Evolutionary conservation across 495 filamentous ascomycete genomes (phyloP), one percentile per base, ranked within the genome.

Genomic region (Podospora pseudocomata): DNA sequence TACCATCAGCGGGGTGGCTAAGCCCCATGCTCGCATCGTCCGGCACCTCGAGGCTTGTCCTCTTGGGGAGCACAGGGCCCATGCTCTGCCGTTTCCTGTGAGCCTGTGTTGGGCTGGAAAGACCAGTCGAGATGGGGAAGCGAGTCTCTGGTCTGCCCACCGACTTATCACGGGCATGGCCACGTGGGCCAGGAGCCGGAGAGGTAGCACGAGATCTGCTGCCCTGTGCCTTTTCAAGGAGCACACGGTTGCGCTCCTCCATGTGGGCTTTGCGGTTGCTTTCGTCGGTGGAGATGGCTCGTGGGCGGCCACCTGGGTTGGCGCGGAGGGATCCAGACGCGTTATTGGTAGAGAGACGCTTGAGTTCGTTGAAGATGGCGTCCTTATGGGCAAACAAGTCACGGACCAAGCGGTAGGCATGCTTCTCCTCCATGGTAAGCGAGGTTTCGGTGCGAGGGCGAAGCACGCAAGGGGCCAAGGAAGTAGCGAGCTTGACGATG

Each of bases 381-480:
- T 97, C 92, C 76, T 98, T 98, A 79, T 97, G 90, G 3, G 89
- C 87, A 73, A 99, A 94, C 20, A 99, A 86, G 76, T 99, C 95
- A 58, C 93, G 91, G 65, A 98, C 88, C 61, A 99, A 86, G 60
- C 95, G 93, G 80, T 93, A 96, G 69, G 89, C 89, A 80, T 94
- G 94, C 65, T 91, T 92, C 80, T 99, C 96, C 72, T 97, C 90
- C 89, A 97, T 93, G 2, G 94, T 97, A 34, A 99, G 85, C 54
- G 90, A 93, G 49, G 87, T 96, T 70, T 98, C 92, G 13, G 83
- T 84, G 65, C 90, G 89, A 18, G 95, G 95, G 15, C 96, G 91
- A 20, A 99, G 86, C 71, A 99, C 86, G 68, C 93, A 97, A 30
- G 93, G 90, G 0, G 96, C 87, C 19, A 99, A 84, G n/a, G 80